Percentiles rank a stretch among this genome's conserved stretches.
phyloP scores from a whole-genome alignment of 1,284 basidiomycete species.

The Moesziomyces sp. region DNA sequence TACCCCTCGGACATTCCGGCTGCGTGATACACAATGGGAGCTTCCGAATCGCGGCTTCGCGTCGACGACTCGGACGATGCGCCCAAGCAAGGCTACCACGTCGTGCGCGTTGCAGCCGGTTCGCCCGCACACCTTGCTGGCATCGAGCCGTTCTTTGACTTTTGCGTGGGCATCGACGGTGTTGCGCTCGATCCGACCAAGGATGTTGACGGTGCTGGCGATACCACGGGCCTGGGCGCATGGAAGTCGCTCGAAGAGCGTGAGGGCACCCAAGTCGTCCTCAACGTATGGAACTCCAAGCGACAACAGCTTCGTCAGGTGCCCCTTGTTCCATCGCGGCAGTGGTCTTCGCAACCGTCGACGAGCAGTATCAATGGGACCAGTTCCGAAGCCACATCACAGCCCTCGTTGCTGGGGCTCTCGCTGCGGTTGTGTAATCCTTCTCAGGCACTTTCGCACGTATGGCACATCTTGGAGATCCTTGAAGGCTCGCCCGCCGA shows the following conservation, averaged over 20 bases:
- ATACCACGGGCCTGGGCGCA: slow-evolving; percentile 48
- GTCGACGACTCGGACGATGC: slow-evolving; percentile 51
- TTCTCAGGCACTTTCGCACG: slow-evolving; percentile 53
- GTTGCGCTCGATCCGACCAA: slow-evolving; percentile 54
- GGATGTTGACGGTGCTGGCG: slow-evolving; percentile 43
- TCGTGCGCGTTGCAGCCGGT: slow-evolving; percentile 66
- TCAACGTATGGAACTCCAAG: slow-evolving; percentile 92
- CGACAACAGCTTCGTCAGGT: slow-evolving; percentile 84
- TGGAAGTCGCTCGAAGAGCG: slow-evolving; percentile 77
- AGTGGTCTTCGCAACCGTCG: slow-evolving; percentile 73
- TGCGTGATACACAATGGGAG: slow-evolving; percentile 25
- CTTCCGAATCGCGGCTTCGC: slow-evolving; percentile 39
- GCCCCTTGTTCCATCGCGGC: slow-evolving; percentile 81
- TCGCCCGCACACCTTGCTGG: slow-evolving; percentile 75
- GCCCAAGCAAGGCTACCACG: slow-evolving; percentile 64
- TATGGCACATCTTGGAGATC: slow-evolving; percentile 98
- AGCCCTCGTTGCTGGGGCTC: slow-evolving; percentile 84
- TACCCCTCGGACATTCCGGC: not conserved
- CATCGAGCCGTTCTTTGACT: slow-evolving; percentile 97
- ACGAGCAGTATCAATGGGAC: slow-evolving; percentile 46
- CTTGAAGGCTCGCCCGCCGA: slow-evolving; percentile 95
- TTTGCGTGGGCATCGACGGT: slow-evolving; percentile 85
- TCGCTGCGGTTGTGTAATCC: slow-evolving; percentile 83
- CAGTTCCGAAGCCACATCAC: slow-evolving; percentile 46
- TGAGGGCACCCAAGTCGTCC: slow-evolving; percentile 80